phyloP scores from a whole-genome alignment of 129 eudicot genomes.

The Tagetes patula region DNA sequence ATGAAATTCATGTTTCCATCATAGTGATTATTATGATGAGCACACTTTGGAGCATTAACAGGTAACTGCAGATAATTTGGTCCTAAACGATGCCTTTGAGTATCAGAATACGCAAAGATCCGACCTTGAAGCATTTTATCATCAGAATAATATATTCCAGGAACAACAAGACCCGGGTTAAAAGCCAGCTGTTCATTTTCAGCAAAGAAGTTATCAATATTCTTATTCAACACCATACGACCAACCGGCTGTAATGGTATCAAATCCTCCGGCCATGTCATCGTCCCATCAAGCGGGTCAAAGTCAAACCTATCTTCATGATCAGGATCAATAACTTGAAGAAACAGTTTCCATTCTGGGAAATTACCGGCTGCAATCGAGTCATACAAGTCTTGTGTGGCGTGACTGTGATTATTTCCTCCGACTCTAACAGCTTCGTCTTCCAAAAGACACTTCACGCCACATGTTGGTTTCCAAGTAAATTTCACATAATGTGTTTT shows the following conservation, averaged over 20 bases:
- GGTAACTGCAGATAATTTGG: constrained; percentile 68
- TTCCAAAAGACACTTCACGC: constrained; percentile 51
- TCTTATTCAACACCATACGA: constrained; percentile 61
- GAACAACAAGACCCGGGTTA: constrained; percentile 56
- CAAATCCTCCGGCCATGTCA: constrained; percentile 68
- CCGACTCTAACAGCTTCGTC: constrained; percentile 56
- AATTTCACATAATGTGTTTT: constrained; percentile 58
- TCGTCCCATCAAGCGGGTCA: constrained; percentile 67
- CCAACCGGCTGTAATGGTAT: constrained; percentile 72
- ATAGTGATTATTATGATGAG: constrained; percentile 70
- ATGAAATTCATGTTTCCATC: constrained; percentile 69
- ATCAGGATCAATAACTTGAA: constrained; percentile 57
- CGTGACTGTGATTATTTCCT: constrained; percentile 69
- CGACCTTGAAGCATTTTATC: constrained; percentile 69
- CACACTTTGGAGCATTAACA: constrained; percentile 64
- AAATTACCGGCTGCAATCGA: constrained; percentile 61
- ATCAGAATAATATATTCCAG: constrained; percentile 62
- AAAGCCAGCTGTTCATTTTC: constrained; percentile 74
- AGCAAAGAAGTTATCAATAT: constrained; percentile 67
- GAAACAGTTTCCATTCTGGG: constrained; percentile 61
- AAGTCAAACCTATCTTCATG: constrained; percentile 62
- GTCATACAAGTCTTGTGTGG: constrained; percentile 64
- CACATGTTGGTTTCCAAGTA: constrained; percentile 69
- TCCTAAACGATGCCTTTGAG: constrained; percentile 72
- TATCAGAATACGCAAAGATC: constrained; percentile 60